Conservation (phyloP, 345 rosid species). For the Eucalyptus cloeziana region DNA sequence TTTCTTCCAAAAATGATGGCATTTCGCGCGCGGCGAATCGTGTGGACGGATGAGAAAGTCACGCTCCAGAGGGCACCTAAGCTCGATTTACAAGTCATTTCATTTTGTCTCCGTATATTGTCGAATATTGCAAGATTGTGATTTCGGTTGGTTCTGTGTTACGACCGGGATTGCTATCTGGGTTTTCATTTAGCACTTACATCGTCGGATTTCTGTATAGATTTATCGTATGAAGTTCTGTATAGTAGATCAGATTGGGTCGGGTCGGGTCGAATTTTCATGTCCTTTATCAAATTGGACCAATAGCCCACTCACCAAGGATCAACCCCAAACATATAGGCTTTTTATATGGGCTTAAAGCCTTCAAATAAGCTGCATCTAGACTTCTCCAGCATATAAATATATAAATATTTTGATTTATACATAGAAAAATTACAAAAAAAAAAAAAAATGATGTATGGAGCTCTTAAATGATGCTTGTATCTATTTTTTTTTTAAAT, state of each 20-base stretch:
- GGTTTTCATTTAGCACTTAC: background rate
- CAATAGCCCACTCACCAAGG: background rate
- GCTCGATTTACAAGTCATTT: background rate
- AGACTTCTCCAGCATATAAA: background rate
- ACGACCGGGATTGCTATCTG: background rate
- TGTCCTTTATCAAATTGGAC: background rate
- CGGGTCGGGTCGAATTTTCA: background rate
- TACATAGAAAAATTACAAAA: background rate
- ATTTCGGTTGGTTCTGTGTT: background rate
- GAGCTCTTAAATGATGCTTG: too few species aligned
- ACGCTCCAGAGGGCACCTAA: background rate
- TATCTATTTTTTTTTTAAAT: too few species aligned
- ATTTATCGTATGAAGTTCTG: background rate
- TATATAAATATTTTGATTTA: background rate
- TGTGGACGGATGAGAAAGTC: background rate
- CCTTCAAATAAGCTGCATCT: background rate
- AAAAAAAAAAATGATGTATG: background rate
- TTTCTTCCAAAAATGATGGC: background rate
- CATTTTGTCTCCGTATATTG: background rate
- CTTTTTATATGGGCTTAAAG: background rate
- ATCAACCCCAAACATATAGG: background rate
- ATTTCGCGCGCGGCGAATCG: background rate
- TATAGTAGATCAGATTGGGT: background rate
- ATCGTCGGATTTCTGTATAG: background rate
- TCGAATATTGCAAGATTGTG: background rate